A percentile compares a stretch with the other conserved stretches of the same genome.
Conservation (phyloP, 148 eudicot species). For the Rhododendron ovatum region DNA sequence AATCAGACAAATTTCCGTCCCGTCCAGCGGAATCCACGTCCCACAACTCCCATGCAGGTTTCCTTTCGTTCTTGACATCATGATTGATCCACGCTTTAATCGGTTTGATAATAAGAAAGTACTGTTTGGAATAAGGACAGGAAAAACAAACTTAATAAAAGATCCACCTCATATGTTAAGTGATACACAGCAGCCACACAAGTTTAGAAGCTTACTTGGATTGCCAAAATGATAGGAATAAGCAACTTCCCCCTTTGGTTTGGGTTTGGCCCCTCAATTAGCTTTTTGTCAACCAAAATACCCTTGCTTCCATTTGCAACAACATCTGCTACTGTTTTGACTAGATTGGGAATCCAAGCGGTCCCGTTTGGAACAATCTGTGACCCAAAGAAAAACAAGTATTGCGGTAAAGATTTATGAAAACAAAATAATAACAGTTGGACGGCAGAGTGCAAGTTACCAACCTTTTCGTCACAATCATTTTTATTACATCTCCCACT, state of each 20-base stretch:
- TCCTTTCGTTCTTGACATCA: constrained; percentile 50
- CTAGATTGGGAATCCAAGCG: constrained; percentile 88
- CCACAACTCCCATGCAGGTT: constrained; percentile 53
- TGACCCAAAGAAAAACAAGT: not conserved
- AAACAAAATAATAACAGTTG: not conserved
- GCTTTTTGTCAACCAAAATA: constrained; percentile 69
- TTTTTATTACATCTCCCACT: constrained; percentile 94
- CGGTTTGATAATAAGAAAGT: constrained; percentile 53
- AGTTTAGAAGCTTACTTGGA: constrained; percentile 53
- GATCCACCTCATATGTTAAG: not conserved
- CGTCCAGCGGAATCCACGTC: not conserved
- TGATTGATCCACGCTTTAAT: constrained; percentile 38
- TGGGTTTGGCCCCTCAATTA: constrained; percentile 93
- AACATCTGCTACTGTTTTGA: constrained; percentile 56
- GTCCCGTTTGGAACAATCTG: constrained; percentile 83
- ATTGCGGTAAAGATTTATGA: not conserved
- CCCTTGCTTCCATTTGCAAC: constrained; percentile 62
- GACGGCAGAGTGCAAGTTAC: not conserved
- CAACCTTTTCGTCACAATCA: constrained; percentile 82
- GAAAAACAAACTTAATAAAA: not conserved
- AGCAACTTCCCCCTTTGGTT: constrained; percentile 62
- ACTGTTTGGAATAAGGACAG: constrained; percentile 28
- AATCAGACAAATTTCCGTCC: not conserved
- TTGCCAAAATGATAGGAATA: constrained; percentile 65
- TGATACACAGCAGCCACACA: not conserved